Conservation (phyloP, 495 filamentous ascomycete species). For the Neurospora tetraspora region DNA sequence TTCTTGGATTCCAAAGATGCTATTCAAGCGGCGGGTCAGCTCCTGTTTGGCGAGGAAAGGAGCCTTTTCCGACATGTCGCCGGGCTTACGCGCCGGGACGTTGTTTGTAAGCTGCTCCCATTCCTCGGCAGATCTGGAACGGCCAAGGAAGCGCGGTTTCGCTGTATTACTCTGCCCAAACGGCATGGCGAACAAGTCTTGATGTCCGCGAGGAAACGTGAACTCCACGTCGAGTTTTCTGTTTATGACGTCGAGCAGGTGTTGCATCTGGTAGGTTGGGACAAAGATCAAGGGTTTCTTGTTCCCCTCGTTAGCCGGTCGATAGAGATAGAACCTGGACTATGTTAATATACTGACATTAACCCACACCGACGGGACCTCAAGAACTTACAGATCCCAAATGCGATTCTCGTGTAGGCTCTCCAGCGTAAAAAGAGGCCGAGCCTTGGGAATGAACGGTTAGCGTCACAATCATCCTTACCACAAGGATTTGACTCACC, state of each 20-base stretch:
- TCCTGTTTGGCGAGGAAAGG: slow-evolving; percentile 6
- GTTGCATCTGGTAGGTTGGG: slow-evolving; percentile 49
- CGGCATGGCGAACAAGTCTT: slow-evolving; percentile 41
- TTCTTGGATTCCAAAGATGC: slow-evolving; percentile 6
- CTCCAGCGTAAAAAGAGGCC: slow-evolving; percentile 47
- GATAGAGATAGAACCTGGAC: slow-evolving; percentile 48
- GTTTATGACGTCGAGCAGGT: slow-evolving; percentile 52
- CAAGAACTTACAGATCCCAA: slow-evolving; percentile 66
- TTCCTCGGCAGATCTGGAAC: slow-evolving; percentile 26
- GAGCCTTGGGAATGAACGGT: slow-evolving; percentile 20
- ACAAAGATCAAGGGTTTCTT: slow-evolving; percentile 52
- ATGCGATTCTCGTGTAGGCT: slow-evolving; percentile 39
- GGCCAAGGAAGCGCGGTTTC: slow-evolving; percentile 55
- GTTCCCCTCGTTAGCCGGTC: slow-evolving; percentile 27
- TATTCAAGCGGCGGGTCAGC: slow-evolving; percentile 3
- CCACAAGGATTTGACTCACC: slow-evolving; percentile 18
- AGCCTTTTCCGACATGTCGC: slow-evolving; percentile 11
- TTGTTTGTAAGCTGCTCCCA: slow-evolving; percentile 22
- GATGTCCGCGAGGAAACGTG: slow-evolving; percentile 38
- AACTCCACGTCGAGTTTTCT: slow-evolving; percentile 33
- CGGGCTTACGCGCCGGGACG: slow-evolving; percentile 14
- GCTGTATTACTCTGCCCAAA: slow-evolving; percentile 50
- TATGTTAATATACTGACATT: not conserved
- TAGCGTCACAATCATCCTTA: not conserved
- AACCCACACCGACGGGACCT: not conserved